Evolutionary conservation across 805 yeast species (phyloP), one percentile per base, ranked within the genome.

Genomic region (Wickerhamomyces subpelliculosus): DNA sequence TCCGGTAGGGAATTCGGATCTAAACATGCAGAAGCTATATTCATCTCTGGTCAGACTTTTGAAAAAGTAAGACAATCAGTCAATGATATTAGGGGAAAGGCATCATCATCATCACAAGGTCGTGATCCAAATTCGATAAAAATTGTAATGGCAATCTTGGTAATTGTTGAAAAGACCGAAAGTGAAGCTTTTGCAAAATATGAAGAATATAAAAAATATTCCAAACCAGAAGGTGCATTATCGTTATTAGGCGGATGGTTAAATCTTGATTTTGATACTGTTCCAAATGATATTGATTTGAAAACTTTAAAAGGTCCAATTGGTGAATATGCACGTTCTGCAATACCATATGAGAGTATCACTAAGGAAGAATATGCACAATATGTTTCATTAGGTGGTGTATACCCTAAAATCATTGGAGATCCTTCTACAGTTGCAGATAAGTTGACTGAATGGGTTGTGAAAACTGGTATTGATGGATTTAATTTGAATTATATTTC

Each of bases 191-290:
- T 46, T 34, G 58, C 45, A 8, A 68, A 69, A 40, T 63, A 51
- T 42, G 48, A 57, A 24, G 60, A 58, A 4, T 62, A 44, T 36
- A 50, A 52, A 34, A 38, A 41, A 9, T 54, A 58, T 37, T 64
- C 63, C 3, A 67, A 64, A 42, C 49, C 57, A 8, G 73, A 67
- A 40, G 73, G 71, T n/a, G 71, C 71, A 1, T 60, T 64, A 34
- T 70, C 70, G 0, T 50, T 68, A 35, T 58, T 69, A 45, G 62
- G 71, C 21, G 74, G 73, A 3, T 67, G 72, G 70, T 63, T 67
- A 11, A 70, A 69, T 6, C 52, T 63, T 29, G 72, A 68, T 37
- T 57, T 64, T 36, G 58, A 63, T 21, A 48, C 54, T 20, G 67
- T 56, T 46, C 55, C 42, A 13, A 57, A 60, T 37, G 69, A 65